A percentile compares a stretch with the other conserved stretches of the same genome.
These are phyloP conservation scores for Mycothermus thermophilus DNA, from an alignment of 495 filamentous ascomycete genomes.

Conservation along the genomic window DNA sequence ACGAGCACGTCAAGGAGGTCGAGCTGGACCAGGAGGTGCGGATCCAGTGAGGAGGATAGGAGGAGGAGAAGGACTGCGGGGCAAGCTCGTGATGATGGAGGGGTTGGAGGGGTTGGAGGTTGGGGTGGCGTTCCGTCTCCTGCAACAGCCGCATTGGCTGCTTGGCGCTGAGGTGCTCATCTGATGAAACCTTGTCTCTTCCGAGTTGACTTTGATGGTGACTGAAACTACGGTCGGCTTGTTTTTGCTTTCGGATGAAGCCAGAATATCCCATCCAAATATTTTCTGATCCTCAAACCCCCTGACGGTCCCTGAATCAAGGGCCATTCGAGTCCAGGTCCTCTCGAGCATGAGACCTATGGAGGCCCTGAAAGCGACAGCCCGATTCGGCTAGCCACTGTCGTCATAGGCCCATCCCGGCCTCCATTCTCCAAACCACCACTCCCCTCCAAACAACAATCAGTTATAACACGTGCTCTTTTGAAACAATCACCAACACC, in stretches of 20 bases:
- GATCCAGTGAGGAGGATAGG: constrained; percentile 43
- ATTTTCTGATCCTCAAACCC: no score
- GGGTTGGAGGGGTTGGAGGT: neutral
- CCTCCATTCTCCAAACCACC: neutral
- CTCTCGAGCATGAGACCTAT: neutral
- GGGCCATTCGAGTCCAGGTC: neutral
- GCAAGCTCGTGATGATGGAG: neutral
- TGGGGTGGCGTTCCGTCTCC: no score
- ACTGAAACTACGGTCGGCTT: no score
- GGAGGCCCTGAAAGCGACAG: neutral
- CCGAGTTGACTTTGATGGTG: no score
- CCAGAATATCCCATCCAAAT: no score
- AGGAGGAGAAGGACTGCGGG: neutral
- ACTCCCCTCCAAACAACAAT: neutral
- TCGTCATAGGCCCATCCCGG: neutral
- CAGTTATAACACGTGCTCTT: no score
- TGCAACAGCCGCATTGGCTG: no score
- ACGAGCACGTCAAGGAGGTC: constrained; percentile 55
- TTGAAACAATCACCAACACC: no score
- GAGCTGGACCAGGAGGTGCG: constrained; percentile 58
- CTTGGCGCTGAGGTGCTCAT: no score
- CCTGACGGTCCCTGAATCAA: no score
- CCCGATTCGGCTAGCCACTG: neutral
- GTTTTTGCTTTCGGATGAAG: no score
- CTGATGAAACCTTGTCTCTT: no score